Base-by-base conservation (phyloP, 2,329 filamentous ascomycete genomes). In the Aplosporella prunicola region DNA sequence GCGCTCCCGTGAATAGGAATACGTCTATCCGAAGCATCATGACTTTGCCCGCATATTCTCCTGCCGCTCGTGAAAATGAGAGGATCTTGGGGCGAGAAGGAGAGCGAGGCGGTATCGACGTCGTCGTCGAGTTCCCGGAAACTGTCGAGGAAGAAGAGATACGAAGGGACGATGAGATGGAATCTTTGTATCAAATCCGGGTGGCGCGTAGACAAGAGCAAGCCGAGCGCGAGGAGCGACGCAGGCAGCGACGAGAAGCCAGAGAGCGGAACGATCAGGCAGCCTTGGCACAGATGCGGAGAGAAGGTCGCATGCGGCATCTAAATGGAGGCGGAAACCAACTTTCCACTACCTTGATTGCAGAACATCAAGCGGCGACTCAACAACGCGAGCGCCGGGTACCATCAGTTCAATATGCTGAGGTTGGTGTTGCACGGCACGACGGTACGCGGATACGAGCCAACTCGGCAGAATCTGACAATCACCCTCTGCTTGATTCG, bases 11-110 rank as follows among this genome's bases (percentile, higher is more conserved):
- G 18, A 39, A 89, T 54, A 76, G 89, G 20, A 82, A 89, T 50
- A 87, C 84, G 1, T 93, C 85, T 7, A 71, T 96, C 30, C 80
- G 89, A 39, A 93, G 86, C n/a, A 78, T 96, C 39, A 91, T 95
- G 73, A 96, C 91, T 0, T 65, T 98, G 3, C 91, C 91, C 0
- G 74, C 83, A 0, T 98, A 98, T 58, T 80, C 82, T 3, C 73
- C 71, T 11, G 76, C 76, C 18, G 76, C 86, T 0, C 71, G 76
- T 33, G 79, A 82, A 14, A 79, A 76, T 30, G 91, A 98, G 58
- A 79, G 80, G 47, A 78, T 95, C 2, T 69, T 96, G 32, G 91
- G 79, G 6, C 75, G 88, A 5, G 91, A 93, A 58, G 91, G 91
- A 33, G 91, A 98, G 56, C 74, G 91, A 43, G 89, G 73, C 36